phyloP scores from a whole-genome alignment of 352 stramenopile genomes.

The Blastocystis sp. region DNA sequence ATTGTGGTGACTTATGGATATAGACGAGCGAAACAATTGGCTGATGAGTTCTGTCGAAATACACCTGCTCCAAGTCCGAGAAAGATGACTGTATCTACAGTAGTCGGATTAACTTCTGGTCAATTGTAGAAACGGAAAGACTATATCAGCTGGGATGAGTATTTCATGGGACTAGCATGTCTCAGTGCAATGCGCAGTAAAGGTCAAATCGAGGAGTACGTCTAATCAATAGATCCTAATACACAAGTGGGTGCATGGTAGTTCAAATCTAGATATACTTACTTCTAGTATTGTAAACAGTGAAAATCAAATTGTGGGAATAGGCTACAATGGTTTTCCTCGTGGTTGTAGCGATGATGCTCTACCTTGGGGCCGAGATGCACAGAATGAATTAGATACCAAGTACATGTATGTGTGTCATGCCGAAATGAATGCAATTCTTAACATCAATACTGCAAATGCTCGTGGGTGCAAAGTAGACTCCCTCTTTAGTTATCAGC shows the following conservation, averaged over 20 bases:
- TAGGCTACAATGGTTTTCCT: conserved; percentile 97
- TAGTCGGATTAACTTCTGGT: background rate
- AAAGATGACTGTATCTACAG: background rate
- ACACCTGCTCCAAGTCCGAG: background rate
- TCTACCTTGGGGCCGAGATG: conserved; percentile 83
- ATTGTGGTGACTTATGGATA: background rate
- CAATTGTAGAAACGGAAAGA: conserved; percentile 71
- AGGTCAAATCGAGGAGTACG: conserved; percentile 67
- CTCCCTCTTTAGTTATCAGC: background rate
- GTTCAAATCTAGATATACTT: background rate
- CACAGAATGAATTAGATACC: conserved; percentile 77
- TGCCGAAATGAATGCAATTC: conserved; percentile 95
- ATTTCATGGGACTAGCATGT: conserved; percentile 97
- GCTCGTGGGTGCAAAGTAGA: conserved; percentile 80
- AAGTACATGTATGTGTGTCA: conserved; percentile 95
- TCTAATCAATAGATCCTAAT: conserved; percentile 74
- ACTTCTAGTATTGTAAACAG: conserved; percentile 81
- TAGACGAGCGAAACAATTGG: background rate
- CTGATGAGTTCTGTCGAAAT: background rate
- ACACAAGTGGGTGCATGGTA: conserved; percentile 89
- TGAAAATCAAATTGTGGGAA: conserved; percentile 89
- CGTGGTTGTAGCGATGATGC: conserved; percentile 85
- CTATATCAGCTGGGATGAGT: conserved; percentile 94
- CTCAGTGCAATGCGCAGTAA: conserved; percentile 96
- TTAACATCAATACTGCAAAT: conserved; percentile 92